A percentile compares a stretch with the other conserved stretches of the same genome.
phyloP scores from a whole-genome alignment of 805 yeast species.

The Wickerhamomyces xylosicus region DNA sequence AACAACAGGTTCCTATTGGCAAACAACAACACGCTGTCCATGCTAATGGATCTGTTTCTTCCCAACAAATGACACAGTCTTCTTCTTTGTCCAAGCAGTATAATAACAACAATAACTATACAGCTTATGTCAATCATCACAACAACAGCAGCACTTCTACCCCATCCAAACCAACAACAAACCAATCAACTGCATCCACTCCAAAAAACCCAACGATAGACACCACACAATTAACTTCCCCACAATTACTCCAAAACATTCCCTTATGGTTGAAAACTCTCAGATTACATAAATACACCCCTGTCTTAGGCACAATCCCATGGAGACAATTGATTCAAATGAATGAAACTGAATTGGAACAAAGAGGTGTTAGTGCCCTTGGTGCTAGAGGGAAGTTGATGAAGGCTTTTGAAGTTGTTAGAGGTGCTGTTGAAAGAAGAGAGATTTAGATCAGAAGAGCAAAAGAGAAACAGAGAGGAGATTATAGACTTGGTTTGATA shows the following conservation, averaged over 20 bases:
- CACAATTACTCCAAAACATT: conserved; percentile 56
- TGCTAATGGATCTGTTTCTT: neutral
- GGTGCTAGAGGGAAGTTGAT: conserved; percentile 93
- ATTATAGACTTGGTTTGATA: too few relatives aligned
- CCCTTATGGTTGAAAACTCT: conserved; percentile 89
- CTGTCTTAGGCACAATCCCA: conserved; percentile 56
- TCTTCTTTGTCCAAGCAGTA: neutral
- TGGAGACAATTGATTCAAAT: conserved; percentile 77
- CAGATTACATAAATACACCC: conserved; percentile 90
- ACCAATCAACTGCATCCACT: conserved; percentile 1
- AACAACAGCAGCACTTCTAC: conserved; percentile 18
- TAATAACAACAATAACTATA: too few relatives aligned
- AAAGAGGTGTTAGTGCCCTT: conserved; percentile 80
- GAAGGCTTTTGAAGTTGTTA: conserved; percentile 83
- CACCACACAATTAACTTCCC: conserved; percentile 40
- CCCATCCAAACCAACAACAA: conserved; percentile 4
- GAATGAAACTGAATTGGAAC: conserved; percentile 58
- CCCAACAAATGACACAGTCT: neutral
- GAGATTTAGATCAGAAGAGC: too few relatives aligned
- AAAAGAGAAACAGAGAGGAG: too few relatives aligned
- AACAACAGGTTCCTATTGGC: conserved; percentile 3
- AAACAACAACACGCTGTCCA: conserved; percentile 3
- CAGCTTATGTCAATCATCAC: neutral
- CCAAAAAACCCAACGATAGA: conserved; percentile 35
- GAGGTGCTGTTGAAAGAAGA: conserved; percentile 13